phyloP scores from a whole-genome alignment of 2,329 filamentous ascomycete species.

The Teratosphaeria viscida region DNA sequence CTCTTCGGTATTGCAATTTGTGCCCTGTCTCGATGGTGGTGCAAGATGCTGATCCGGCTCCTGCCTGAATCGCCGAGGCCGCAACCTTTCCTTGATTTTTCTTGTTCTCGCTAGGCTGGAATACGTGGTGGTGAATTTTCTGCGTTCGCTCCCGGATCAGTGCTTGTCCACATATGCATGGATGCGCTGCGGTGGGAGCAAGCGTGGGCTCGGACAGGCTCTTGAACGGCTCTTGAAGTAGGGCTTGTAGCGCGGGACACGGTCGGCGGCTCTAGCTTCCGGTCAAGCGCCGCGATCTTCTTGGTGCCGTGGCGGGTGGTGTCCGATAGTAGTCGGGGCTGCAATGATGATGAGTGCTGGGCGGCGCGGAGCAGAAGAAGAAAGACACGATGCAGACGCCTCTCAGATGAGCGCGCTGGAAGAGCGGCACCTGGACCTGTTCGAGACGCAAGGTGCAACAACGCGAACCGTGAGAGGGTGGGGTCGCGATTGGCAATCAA shows the following conservation, averaged over 20 bases:
- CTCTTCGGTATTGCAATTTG: background rate
- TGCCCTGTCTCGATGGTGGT: background rate
- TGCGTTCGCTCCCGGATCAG: background rate
- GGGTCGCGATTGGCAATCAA: background rate
- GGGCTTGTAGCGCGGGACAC: background rate
- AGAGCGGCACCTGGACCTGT: background rate
- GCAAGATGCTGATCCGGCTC: background rate
- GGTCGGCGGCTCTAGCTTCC: background rate
- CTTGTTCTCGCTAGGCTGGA: background rate
- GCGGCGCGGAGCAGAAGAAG: background rate
- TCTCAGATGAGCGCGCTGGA: background rate
- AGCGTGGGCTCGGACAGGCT: background rate
- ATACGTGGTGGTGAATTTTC: background rate
- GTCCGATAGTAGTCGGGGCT: background rate
- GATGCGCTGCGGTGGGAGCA: background rate
- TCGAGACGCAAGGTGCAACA: background rate
- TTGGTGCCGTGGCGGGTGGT: background rate
- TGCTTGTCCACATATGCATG: background rate
- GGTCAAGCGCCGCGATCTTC: background rate
- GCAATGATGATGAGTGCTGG: background rate
- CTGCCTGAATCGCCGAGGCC: background rate
- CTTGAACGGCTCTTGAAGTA: background rate
- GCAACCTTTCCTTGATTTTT: background rate
- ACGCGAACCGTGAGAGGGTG: background rate
- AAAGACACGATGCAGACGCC: background rate